phyloP scores from a whole-genome alignment of 2,329 filamentous ascomycete species.

The Amylocarpus encephaloides region DNA sequence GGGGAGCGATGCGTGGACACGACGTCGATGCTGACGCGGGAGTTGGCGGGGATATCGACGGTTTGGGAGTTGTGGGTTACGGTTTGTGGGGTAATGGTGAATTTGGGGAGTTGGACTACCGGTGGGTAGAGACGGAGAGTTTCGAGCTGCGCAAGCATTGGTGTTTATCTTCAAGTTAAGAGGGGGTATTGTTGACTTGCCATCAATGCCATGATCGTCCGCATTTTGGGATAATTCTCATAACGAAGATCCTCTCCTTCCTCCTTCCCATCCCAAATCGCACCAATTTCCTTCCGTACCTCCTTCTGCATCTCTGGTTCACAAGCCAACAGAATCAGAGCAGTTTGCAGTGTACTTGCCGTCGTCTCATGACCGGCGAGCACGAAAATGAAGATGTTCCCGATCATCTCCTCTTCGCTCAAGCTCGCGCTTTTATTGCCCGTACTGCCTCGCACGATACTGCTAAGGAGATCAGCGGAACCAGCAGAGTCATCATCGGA shows the following conservation, averaged over 20 bases:
- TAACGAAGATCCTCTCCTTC: constrained; percentile 32
- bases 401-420: constrained; percentile 57
- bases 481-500: constrained; percentile 14
- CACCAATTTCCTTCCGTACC: constrained; percentile 62
- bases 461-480: constrained; percentile 30
- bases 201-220: constrained; percentile 34
- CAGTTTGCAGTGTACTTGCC: constrained; percentile 65
- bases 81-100: constrained; percentile 15
- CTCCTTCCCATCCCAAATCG: constrained; percentile 23
- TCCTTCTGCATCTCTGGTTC: constrained; percentile 55
- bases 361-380: constrained; percentile 75
- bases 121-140: constrained; percentile 49
- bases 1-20: constrained; percentile 13
- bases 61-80: constrained; percentile 7
- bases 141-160: constrained; percentile 29
- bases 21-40: constrained; percentile 11
- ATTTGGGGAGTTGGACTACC: constrained; percentile 49
- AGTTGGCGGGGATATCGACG: constrained; percentile 10
- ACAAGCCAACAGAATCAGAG: constrained; percentile 59
- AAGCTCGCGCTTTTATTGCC: constrained; percentile 30
- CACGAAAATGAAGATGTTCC: constrained; percentile 61
- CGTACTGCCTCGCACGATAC: constrained; percentile 10
- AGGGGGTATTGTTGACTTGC: constrained; percentile 6
- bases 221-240: constrained; percentile 34
- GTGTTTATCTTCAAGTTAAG: neutral